phyloP scores from a whole-genome alignment of 1,139 yeast genomes.

The Taphrina deformans region DNA sequence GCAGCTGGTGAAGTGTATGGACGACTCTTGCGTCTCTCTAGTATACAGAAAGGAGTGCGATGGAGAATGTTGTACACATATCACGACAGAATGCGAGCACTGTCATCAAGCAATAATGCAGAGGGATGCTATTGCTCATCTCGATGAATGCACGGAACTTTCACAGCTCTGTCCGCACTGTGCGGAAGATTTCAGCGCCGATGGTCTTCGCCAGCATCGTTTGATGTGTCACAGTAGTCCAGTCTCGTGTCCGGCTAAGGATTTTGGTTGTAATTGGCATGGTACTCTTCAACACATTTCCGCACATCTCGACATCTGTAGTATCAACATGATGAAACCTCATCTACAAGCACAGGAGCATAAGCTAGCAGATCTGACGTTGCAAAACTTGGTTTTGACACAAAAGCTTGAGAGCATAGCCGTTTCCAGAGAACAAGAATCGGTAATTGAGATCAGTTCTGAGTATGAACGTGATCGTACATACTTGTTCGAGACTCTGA shows the following conservation, averaged over 20 bases:
- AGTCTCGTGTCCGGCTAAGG: background rate
- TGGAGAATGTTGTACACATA: background rate
- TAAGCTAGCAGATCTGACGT: background rate
- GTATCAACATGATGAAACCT: background rate
- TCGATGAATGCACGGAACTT: conserved; percentile 22
- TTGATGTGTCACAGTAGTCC: background rate
- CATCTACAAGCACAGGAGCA: conserved; percentile 3
- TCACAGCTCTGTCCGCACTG: conserved; percentile 20
- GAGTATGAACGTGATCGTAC: conserved; percentile 31
- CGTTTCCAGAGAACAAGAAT: background rate
- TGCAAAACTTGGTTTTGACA: conserved; percentile 1
- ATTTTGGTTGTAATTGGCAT: conserved; percentile 11
- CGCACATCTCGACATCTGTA: conserved; percentile 2
- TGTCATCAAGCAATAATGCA: conserved; percentile 12
- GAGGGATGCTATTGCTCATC: background rate
- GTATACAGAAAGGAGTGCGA: background rate
- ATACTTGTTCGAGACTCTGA: conserved; percentile 17
- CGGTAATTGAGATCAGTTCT: conserved; percentile 14
- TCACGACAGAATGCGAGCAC: conserved; percentile 13
- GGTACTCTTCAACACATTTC: background rate
- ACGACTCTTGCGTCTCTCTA: background rate
- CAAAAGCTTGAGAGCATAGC: background rate
- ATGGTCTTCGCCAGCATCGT: conserved; percentile 2
- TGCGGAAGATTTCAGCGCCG: background rate
- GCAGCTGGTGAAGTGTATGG: conserved; percentile 7